Evolutionary conservation across 306 rosid species (phyloP).

Genomic region (Pterocarpus santalinus): DNA sequence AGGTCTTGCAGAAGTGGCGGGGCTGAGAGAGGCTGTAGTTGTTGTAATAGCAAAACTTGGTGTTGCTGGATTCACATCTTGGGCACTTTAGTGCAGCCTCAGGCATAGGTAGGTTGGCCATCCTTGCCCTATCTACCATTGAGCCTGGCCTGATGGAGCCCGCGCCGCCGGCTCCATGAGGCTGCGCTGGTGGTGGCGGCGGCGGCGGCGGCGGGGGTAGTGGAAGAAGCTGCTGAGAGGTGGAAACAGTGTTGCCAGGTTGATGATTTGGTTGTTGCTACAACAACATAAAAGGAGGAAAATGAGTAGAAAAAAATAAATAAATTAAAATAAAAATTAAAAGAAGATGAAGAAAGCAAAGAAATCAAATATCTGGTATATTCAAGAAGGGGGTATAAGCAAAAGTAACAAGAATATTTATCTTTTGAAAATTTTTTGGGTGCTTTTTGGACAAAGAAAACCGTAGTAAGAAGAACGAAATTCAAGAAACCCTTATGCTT

Average conservation of each 20-base stretch:
- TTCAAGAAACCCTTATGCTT: slow-evolving; percentile 35
- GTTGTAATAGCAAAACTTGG: slow-evolving; percentile 91
- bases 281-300: neutral
- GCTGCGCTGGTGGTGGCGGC: slow-evolving; percentile 26
- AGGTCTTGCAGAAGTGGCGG: slow-evolving; percentile 93
- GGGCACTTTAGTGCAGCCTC: slow-evolving; percentile 82
- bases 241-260: slow-evolving; percentile 13
- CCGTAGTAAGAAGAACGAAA: neutral
- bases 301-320: neutral
- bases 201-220: slow-evolving; percentile 39
- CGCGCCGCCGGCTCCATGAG: slow-evolving; percentile 49
- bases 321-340: neutral
- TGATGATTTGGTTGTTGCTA: slow-evolving; percentile 55
- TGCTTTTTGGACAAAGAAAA: slow-evolving; percentile 42
- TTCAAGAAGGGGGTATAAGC: slow-evolving; percentile 60
- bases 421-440: slow-evolving; percentile 34
- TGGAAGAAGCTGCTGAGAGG: slow-evolving; percentile 59
- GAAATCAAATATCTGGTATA: slow-evolving; percentile 72
- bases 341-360: slow-evolving; percentile 15
- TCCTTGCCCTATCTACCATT: slow-evolving; percentile 80
- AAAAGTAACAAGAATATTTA: slow-evolving; percentile 61
- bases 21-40: slow-evolving; percentile 94
- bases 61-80: slow-evolving; percentile 83
- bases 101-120: slow-evolving; percentile 80
- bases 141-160: slow-evolving; percentile 80